Percentiles rank a stretch among this genome's conserved stretches.
phyloP scores from a whole-genome alignment of 257 asterid species.

The Agastache rugosa region DNA sequence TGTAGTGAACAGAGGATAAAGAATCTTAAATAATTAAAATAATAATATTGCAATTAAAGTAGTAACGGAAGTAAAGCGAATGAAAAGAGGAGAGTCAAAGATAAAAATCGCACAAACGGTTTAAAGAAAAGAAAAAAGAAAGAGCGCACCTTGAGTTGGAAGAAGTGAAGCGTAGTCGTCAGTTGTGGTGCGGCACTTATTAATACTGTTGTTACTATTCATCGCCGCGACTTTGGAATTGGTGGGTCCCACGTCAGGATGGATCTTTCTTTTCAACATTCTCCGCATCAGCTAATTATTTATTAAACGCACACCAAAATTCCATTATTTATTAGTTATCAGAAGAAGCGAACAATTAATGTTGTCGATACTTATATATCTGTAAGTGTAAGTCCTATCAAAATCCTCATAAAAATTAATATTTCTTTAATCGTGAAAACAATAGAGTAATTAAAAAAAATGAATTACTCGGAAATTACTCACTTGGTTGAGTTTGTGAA shows the following conservation, averaged over 20 bases:
- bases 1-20: no score
- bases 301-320: background rate
- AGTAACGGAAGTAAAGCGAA: no score
- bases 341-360: background rate
- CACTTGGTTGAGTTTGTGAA: conserved; percentile 58
- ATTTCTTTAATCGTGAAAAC: background rate
- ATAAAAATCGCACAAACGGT: background rate
- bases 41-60: no score
- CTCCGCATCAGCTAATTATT: conserved; percentile 55
- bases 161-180: conserved; percentile 54
- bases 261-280: conserved; percentile 73
- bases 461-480: background rate
- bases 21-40: no score
- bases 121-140: background rate
- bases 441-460: no score
- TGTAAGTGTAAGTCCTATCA: background rate
- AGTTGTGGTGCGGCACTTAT: background rate
- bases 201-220: background rate
- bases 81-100: no score
- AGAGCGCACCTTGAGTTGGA: conserved; percentile 46
- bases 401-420: background rate
- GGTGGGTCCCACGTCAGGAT: conserved; percentile 49
- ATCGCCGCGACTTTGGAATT: conserved; percentile 29
- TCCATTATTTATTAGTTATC: background rate
- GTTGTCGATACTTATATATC: background rate